Evolutionary conservation across 225 moss, liverwort and hornwort species (phyloP).

Genomic region (Ulota crispa): DNA sequence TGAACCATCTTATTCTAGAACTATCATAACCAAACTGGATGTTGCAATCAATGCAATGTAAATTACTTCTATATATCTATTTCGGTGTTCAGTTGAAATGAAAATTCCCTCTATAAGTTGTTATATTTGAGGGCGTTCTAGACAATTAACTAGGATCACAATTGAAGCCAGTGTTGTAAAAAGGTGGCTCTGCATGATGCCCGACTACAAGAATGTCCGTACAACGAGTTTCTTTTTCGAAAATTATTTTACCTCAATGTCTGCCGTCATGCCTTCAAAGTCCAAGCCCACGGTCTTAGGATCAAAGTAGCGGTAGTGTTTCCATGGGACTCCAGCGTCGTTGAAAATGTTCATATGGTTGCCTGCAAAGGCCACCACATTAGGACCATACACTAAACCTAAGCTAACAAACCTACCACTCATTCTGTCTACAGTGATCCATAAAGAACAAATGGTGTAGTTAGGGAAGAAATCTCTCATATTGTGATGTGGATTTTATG

Average conservation of each 20-base stretch:
- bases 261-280: conserved; percentile 78
- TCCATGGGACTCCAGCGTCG: conserved; percentile 79
- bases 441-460: background rate
- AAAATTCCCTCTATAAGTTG: background rate
- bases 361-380: conserved; percentile 36
- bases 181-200: background rate
- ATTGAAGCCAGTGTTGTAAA: background rate
- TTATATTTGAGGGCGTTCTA: background rate
- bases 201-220: background rate
- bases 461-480: background rate
- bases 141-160: background rate
- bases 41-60: background rate
- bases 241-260: conserved; percentile 55
- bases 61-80: background rate
- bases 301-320: conserved; percentile 85
- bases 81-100: background rate
- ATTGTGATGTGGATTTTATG: background rate
- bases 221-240: background rate
- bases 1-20: background rate
- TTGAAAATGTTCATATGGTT: conserved; percentile 92
- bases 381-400: background rate
- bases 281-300: conserved; percentile 83
- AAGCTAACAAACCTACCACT: background rate
- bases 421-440: background rate
- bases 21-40: background rate